Evolutionary conservation across 345 rosid genomes (phyloP), one percentile per base, ranked within the genome.

Genomic region (Citrus maxima): DNA sequence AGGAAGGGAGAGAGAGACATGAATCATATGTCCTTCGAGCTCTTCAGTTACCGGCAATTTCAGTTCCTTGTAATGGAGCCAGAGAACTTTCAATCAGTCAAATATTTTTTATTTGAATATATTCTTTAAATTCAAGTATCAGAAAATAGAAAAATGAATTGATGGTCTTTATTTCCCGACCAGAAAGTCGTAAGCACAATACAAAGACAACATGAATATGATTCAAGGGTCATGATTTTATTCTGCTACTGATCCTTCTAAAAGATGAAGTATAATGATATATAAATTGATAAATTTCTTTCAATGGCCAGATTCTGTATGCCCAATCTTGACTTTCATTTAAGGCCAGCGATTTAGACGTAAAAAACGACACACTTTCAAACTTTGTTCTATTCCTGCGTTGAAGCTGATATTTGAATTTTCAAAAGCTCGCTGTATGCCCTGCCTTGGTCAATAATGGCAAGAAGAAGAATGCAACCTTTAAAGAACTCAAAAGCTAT

Each of bases 401-500:
- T 67, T 67, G 16, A 67, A 35, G 27, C 21, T 8, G 38, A 1
- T 67, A 22, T 35, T 21, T 21, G 10, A 51, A 19, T 12, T 40
- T 28, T 6, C 22, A 21, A 10, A 24, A 25, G 37, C 78, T 4
- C 32, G 25, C 38, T 2, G 27, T 28, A 18, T 30, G 9, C 54
- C 30, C 10, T 18, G 27, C 54, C 30, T 42, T 25, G 60, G 78
- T 40, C 70, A 25, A 60, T 40, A 22, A 69, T n/a, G 28, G 58
- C 58, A 18, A 18, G 40, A 54, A 54, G 32, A 67, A 42, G 59
- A 69, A 67, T 22, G 62, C 37, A 73, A 25, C 77, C 67, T 69
- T 78, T 30, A 71, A 75, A 74, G 66, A 67, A 35, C 81, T 61
- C 34, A 34, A 66, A 67, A 49, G 70, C 69, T 28, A 28, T 12